Evolutionary conservation across 176 grass and related monocot genomes (phyloP).

Genomic region (Musa beccarii): DNA sequence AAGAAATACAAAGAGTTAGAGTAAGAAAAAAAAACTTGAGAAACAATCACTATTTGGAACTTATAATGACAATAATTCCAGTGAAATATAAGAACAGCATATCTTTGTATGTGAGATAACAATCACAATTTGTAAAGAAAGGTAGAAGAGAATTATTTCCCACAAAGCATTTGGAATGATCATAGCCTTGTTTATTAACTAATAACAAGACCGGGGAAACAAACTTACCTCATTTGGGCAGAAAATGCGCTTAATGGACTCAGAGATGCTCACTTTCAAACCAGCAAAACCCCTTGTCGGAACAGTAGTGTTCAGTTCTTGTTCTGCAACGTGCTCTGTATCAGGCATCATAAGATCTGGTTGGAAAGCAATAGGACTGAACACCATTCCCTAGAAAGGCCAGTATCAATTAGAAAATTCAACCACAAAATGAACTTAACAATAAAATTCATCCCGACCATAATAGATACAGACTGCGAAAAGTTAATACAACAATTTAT

Average conservation of each 20-base stretch:
- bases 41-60: too few relatives aligned
- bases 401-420: background rate
- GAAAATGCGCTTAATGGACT: conserved; percentile 55
- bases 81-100: background rate
- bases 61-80: background rate
- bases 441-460: background rate
- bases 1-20: too few relatives aligned
- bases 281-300: conserved; percentile 19
- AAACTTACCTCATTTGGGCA: conserved; percentile 50
- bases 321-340: conserved; percentile 26
- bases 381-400: conserved; percentile 63
- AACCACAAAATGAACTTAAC: background rate
- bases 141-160: too few relatives aligned
- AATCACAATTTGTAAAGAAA: background rate
- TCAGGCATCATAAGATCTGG: conserved; percentile 31
- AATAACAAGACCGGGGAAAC: background rate
- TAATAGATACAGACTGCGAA: background rate
- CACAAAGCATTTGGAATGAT: background rate
- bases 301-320: conserved; percentile 17
- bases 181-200: background rate
- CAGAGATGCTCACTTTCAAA: conserved; percentile 29
- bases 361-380: conserved; percentile 72
- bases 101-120: background rate
- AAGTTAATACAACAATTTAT: background rate
- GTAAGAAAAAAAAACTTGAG: too few relatives aligned